Conservation (phyloP, 768 basidiomycete species). For the Goffeauzyma gilvescens region DNA sequence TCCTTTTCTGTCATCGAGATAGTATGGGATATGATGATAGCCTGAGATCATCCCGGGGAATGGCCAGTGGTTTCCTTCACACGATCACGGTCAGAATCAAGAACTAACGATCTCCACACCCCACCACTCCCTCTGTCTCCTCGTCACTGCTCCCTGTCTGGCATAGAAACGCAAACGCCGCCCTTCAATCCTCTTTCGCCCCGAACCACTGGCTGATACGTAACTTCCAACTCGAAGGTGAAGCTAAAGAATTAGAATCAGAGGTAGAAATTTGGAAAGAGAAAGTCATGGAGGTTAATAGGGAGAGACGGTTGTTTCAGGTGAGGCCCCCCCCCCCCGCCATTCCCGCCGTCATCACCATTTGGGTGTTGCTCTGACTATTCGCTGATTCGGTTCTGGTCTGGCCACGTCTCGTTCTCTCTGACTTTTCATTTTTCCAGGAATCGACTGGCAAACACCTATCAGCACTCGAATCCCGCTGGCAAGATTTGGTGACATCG, state of each 20-base stretch:
- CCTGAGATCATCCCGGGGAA: background rate
- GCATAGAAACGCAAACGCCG: slow-evolving; percentile 58
- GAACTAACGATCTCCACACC: background rate
- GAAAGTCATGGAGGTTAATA: slow-evolving; percentile 64
- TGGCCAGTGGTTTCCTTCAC: background rate
- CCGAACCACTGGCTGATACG: slow-evolving; percentile 79
- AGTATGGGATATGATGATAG: background rate
- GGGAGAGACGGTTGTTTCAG: slow-evolving; percentile 71
- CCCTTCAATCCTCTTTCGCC: slow-evolving; percentile 66
- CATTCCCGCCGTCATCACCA: slow-evolving; percentile 14
- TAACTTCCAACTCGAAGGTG: slow-evolving; percentile 68
- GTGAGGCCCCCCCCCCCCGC: too few relatives aligned
- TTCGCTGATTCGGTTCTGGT: too few relatives aligned
- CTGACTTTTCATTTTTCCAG: slow-evolving; percentile 33
- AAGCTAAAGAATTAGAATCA: slow-evolving; percentile 47
- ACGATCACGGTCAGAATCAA: background rate
- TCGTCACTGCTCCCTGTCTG: background rate
- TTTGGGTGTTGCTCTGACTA: background rate
- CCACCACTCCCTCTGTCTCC: background rate
- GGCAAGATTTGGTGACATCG: slow-evolving; percentile 79
- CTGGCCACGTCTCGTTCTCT: background rate
- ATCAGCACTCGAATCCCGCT: slow-evolving; percentile 60
- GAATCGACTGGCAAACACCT: slow-evolving; percentile 61
- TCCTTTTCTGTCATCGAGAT: too few relatives aligned
- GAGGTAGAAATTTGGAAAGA: slow-evolving; percentile 37